Percentiles rank a stretch among this genome's conserved stretches.
Evolutionary conservation across 2,329 filamentous ascomycete genomes (phyloP).

Genomic region (Paecilomyces fulvus): DNA sequence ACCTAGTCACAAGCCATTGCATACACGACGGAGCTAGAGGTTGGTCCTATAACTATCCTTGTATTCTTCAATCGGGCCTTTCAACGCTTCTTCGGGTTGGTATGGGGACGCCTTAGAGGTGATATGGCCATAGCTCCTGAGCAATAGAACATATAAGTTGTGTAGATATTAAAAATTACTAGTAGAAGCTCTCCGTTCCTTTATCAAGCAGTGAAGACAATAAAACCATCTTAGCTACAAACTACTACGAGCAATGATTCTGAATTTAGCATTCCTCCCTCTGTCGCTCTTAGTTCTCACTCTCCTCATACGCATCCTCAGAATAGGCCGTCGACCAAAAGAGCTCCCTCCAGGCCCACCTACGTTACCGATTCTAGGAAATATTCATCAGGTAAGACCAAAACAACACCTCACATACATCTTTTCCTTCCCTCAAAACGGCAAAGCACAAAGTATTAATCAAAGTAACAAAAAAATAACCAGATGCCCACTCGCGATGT

Average conservation of each 20-base stretch:
- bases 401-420: background rate
- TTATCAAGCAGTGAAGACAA: too few relatives aligned
- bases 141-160: too few relatives aligned
- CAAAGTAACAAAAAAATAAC: too few relatives aligned
- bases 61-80: background rate
- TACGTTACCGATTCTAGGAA: slow-evolving; percentile 44
- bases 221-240: too few relatives aligned
- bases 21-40: background rate
- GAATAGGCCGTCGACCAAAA: background rate
- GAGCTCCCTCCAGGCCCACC: slow-evolving; percentile 43
- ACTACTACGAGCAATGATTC: background rate
- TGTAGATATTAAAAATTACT: too few relatives aligned
- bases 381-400: slow-evolving; percentile 35
- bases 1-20: background rate
- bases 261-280: background rate
- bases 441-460: background rate
- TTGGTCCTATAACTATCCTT: background rate
- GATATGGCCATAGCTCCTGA: too few relatives aligned
- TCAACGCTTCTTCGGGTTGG: background rate
- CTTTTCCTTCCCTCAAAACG: background rate
- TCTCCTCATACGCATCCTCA: background rate
- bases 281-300: background rate
- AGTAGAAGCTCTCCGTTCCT: too few relatives aligned
- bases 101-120: too few relatives aligned
- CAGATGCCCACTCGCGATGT: slow-evolving; percentile 35